Evolutionary conservation across 176 grass and related monocot genomes (phyloP).

Genomic region (Carex scoparia): DNA sequence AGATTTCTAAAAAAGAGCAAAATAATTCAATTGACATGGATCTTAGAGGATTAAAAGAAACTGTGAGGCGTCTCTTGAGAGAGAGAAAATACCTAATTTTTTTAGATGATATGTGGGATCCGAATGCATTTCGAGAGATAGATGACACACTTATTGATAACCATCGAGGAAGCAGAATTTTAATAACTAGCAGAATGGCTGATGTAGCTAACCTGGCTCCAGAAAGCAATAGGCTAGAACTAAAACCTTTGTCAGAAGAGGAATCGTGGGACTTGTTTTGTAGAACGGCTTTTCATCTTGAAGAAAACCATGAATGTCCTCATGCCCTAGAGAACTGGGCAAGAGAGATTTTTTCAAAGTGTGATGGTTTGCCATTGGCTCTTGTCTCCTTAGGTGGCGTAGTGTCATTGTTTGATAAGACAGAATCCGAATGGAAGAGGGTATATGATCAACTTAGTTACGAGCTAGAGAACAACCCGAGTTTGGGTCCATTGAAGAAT

Average conservation of each 20-base stretch:
- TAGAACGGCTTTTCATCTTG: slow-evolving; percentile 4
- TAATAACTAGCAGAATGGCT: slow-evolving; percentile 23
- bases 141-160: not conserved
- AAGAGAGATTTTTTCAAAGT: slow-evolving; percentile 25
- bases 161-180: not conserved
- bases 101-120: slow-evolving; percentile 16
- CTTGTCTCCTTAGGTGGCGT: slow-evolving; percentile 21
- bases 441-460: slow-evolving; percentile 25
- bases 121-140: not conserved
- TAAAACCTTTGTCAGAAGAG: slow-evolving; percentile 12
- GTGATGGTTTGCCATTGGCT: slow-evolving; percentile 21
- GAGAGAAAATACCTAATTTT: slow-evolving; percentile 11
- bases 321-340: not conserved
- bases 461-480: slow-evolving; percentile 11
- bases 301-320: not conserved
- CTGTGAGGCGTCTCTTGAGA: not conserved
- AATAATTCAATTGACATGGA: not conserved
- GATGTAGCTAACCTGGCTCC: slow-evolving; percentile 23
- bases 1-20: not conserved
- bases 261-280: slow-evolving; percentile 18
- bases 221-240: slow-evolving; percentile 8
- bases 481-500: slow-evolving; percentile 21
- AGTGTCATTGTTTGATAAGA: not conserved
- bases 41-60: slow-evolving; percentile 1
- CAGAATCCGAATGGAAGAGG: slow-evolving; percentile 11